Percentiles rank a stretch among this genome's conserved stretches.
phyloP scores from a whole-genome alignment of 306 rosid genomes.

The Astragalus membranaceus region DNA sequence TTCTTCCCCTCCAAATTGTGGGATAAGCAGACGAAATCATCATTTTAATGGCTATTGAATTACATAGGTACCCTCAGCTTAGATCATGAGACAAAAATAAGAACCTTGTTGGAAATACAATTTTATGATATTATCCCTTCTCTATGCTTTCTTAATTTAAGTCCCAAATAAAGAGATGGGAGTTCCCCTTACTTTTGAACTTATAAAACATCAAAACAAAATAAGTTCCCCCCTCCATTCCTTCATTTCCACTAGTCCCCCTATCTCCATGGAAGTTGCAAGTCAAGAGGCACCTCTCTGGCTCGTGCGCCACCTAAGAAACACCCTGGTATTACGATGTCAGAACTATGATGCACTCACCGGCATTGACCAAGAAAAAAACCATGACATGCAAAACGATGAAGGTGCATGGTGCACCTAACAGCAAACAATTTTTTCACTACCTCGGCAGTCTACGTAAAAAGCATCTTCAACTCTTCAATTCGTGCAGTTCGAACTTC shows the following conservation, averaged over 20 bases:
- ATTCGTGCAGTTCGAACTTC: conserved; percentile 89
- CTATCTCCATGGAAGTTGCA: not conserved
- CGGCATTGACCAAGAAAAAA: conserved; percentile 2
- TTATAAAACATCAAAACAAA: not conserved
- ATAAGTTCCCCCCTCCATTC: not conserved
- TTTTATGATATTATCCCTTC: not conserved
- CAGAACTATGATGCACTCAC: conserved; percentile 12
- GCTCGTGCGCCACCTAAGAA: conserved; percentile 3
- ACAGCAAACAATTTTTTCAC: not conserved
- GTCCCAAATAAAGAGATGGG: not conserved
- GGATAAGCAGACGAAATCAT: not conserved
- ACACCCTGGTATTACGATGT: conserved; percentile 1
- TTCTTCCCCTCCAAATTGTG: not conserved
- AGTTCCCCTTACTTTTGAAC: not conserved
- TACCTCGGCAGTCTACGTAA: conserved; percentile 37
- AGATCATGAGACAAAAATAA: not conserved
- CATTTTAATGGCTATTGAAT: not conserved
- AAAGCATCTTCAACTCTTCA: conserved; percentile 92
- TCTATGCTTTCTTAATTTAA: not conserved
- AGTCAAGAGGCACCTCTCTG: not conserved
- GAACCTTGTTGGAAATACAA: not conserved
- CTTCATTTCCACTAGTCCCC: not conserved
- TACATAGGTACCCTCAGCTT: not conserved
- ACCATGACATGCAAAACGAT: not conserved
- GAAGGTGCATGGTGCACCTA: conserved; percentile 11